Evolutionary conservation across 306 rosid species (phyloP), one percentile per base, ranked within the genome.

Genomic region (Cucurbita moschata): DNA sequence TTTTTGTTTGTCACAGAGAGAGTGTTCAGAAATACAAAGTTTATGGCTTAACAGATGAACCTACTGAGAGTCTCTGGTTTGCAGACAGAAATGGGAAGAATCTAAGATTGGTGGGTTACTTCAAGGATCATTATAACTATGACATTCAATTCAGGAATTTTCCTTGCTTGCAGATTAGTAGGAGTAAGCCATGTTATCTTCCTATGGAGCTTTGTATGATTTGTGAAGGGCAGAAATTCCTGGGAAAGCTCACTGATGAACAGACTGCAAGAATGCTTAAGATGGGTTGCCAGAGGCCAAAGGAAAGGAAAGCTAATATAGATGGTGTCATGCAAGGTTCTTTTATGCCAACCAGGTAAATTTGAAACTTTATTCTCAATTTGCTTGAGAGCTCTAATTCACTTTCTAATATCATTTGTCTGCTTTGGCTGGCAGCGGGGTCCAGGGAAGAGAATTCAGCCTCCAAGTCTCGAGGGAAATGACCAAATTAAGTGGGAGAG

Each of bases 201-300:
- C 99, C 99, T 47, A 91, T 95, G 97, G 99, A 95, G 87, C 96
- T 91, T 55, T 95, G 99, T 77, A 82, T 89, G 83, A 89, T 95
- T 49, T 95, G 97, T 76, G 96, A 95, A 83, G 99, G 99, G 67
- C 99, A 95, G 82, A 95, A 86, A 65, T 95, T 95, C 74, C 92
- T 95, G 18, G 97, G 99, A 30, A 95, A 91, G 80, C 85, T 95
- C 0, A 88, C 97, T 0, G 97, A 95, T 82, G 97, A 91, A 84
- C 99, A 95, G 80, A 95, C 96, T 5, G 96, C 96, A 64, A 84
- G 85, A 80, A 95, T 95, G 82, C 96, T 95, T 73, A 89, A 91
- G 85, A 89, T 95, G 99, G 99, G 96, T 8, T 91, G 96, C 82
- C 99, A 95, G 75, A 79, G 90, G 67, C 99, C 99, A 0, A 89